phyloP scores from a whole-genome alignment of 1,284 basidiomycete species.

The Trametes pubescens region DNA sequence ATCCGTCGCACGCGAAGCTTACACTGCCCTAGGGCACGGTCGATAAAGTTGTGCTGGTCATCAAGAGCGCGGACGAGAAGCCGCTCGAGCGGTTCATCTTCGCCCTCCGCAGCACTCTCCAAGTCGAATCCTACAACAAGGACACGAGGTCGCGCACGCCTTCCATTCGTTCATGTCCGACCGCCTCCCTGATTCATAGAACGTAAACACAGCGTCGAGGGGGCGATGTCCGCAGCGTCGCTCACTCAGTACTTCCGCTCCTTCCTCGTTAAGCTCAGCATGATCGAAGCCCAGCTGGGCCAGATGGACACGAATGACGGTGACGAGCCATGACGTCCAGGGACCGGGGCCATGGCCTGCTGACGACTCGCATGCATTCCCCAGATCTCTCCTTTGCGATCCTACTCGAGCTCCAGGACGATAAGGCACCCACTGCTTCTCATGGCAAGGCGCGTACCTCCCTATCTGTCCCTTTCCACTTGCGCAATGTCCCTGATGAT shows the following conservation, averaged over 20 bases:
- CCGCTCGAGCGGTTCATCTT: conserved; percentile 87
- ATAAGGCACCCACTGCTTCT: conserved; percentile 60
- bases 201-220: conserved; percentile 63
- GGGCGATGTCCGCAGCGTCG: conserved; percentile 67
- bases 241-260: conserved; percentile 85
- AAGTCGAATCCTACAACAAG: conserved; percentile 70
- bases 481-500: neutral
- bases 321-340: conserved; percentile 32
- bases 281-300: conserved; percentile 82
- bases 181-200: neutral
- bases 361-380: neutral
- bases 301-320: conserved; percentile 63
- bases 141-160: conserved; percentile 59
- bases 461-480: no score
- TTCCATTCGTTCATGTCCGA: neutral
- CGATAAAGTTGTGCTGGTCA: conserved; percentile 78
- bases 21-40: conserved; percentile 64
- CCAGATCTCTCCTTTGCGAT: conserved; percentile 82
- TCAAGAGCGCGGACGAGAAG: conserved; percentile 80
- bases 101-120: conserved; percentile 73
- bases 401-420: conserved; percentile 82
- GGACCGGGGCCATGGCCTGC: neutral
- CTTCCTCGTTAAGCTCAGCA: conserved; percentile 85
- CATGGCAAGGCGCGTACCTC: neutral
- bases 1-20: conserved; percentile 11